Evolutionary conservation across 345 rosid species (phyloP).

Genomic region (Hypericum androsaemum): DNA sequence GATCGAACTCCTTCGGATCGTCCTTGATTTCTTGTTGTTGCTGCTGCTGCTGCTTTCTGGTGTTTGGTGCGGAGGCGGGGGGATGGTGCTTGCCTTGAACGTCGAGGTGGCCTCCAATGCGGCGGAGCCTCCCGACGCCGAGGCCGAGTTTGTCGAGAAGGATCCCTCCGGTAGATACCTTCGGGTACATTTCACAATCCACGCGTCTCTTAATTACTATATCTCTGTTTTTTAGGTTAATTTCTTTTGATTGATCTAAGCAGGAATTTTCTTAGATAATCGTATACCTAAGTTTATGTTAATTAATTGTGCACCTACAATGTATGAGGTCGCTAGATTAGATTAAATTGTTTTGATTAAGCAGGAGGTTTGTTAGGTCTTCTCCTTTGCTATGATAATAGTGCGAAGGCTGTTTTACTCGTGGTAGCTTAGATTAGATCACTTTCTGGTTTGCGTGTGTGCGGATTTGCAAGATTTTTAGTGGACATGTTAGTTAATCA

Average conservation of each 20-base stretch:
- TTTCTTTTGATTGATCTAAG: neutral
- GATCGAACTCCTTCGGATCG: neutral
- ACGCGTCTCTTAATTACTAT: neutral
- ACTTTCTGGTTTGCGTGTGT: no score
- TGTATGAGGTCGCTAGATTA: no score
- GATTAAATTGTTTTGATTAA: no score
- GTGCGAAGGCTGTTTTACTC: no score
- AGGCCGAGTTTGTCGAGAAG: slow-evolving; percentile 5
- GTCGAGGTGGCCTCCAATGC: slow-evolving; percentile 4
- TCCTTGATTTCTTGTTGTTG: slow-evolving; percentile 14
- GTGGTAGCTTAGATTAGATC: no score
- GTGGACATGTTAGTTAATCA: no score
- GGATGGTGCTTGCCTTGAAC: slow-evolving; percentile 3
- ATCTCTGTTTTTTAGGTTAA: neutral
- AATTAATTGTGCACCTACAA: no score
- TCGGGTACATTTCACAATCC: neutral
- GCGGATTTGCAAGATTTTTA: no score
- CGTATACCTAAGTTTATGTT: no score
- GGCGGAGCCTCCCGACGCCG: slow-evolving; percentile 13
- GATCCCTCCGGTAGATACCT: neutral
- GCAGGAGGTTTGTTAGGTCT: no score
- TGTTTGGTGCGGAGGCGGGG: slow-evolving; percentile 4
- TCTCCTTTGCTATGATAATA: no score
- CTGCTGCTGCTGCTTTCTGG: slow-evolving; percentile 6
- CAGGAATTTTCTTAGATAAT: neutral